Percentiles rank a stretch among this genome's conserved stretches.
phyloP scores from a whole-genome alignment of 2,329 filamentous ascomycete species.

The Colletotrichum gloeosporioides region DNA sequence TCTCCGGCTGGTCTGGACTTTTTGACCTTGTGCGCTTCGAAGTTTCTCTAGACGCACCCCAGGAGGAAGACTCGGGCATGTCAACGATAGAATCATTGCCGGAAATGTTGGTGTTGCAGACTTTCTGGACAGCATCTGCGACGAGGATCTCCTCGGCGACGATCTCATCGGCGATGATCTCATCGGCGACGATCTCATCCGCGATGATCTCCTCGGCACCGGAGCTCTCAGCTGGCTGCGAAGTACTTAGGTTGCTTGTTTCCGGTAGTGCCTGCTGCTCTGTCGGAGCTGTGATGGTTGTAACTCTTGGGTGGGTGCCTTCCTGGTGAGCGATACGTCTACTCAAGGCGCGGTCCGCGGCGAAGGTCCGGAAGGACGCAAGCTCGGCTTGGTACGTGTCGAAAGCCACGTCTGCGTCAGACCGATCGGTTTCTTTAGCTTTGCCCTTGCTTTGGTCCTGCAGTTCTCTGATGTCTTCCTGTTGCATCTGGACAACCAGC shows the following conservation, averaged over 20 bases:
- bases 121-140: neutral
- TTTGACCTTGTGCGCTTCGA: neutral
- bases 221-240: neutral
- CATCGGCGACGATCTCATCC: neutral
- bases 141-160: neutral
- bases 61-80: neutral
- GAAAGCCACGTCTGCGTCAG: neutral
- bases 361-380: neutral
- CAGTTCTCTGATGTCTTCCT: neutral
- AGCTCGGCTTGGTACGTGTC: neutral
- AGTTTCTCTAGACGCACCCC: neutral
- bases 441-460: neutral
- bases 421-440: neutral
- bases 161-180: neutral
- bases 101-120: fast-evolving
- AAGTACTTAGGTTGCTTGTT: neutral
- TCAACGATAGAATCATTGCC: neutral
- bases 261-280: neutral
- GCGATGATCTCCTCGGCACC: neutral
- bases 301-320: neutral
- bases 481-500: neutral
- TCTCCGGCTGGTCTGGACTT: neutral
- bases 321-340: neutral
- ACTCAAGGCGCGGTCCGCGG: neutral
- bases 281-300: neutral